Percentiles rank a stretch among this genome's conserved stretches.
Evolutionary conservation across 2,329 filamentous ascomycete genomes (phyloP).

Genomic region (Lachnellula arida): DNA sequence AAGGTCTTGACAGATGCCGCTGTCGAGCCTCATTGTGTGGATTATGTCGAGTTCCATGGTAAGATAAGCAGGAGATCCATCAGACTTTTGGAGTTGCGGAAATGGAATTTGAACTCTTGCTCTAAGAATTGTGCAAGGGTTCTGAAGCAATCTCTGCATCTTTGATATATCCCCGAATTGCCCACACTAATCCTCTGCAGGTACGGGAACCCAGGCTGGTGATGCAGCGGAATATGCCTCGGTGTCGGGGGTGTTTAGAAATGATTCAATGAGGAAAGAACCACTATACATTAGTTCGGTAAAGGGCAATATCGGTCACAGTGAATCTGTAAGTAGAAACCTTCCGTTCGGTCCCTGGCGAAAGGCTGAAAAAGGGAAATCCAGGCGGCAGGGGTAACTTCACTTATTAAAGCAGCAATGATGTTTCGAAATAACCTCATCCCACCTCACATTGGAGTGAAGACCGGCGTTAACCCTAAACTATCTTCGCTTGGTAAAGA

Average conservation of each 20-base stretch:
- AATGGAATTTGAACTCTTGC: too few species aligned
- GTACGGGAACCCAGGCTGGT: slow-evolving; percentile 77
- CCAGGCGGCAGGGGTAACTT: neutral
- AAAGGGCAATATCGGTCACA: neutral
- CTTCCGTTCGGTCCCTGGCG: too few species aligned
- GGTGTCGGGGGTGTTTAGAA: slow-evolving; percentile 26
- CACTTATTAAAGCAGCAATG: neutral
- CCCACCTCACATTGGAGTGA: neutral
- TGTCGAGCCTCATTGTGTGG: slow-evolving; percentile 70
- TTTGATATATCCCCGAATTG: too few species aligned
- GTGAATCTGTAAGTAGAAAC: neutral
- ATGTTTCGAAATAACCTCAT: neutral
- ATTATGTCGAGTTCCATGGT: slow-evolving; percentile 79
- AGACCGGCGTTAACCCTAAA: neutral
- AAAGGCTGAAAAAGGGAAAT: too few species aligned
- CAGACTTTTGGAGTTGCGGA: too few species aligned
- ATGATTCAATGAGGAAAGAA: neutral
- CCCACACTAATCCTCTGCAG: too few species aligned
- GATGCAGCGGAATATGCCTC: slow-evolving; percentile 70
- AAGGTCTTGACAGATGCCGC: slow-evolving; percentile 47
- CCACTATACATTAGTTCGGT: neutral
- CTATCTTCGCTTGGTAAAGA: neutral
- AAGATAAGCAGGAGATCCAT: too few species aligned
- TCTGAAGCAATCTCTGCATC: too few species aligned
- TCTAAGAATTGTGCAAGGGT: too few species aligned